These are phyloP conservation scores for Hypoxylon sp. DNA, from an alignment of 2,329 filamentous ascomycete genomes.

Conservation along the genomic window DNA sequence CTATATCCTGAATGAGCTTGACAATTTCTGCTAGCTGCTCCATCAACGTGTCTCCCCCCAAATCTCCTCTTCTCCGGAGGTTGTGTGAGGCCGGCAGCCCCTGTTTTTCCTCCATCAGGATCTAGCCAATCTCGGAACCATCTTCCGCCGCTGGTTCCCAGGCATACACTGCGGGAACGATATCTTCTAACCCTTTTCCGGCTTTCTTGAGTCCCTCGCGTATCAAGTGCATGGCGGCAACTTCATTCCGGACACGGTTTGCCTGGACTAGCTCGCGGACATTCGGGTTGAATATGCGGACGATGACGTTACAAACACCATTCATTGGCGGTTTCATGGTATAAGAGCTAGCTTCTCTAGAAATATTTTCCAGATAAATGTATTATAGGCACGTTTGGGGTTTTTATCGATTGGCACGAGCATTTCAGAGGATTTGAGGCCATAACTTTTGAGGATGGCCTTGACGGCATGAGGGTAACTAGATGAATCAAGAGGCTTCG, in stretches of 20 bases:
- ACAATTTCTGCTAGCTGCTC: neutral
- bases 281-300: neutral
- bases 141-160: neutral
- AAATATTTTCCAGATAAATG: neutral
- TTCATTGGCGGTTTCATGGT: neutral
- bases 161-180: neutral
- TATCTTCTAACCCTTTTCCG: neutral
- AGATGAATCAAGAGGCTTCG: neutral
- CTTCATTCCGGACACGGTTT: neutral
- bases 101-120: neutral
- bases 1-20: neutral
- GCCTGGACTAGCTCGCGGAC: neutral
- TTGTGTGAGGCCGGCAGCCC: neutral
- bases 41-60: neutral
- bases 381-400: neutral
- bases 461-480: neutral
- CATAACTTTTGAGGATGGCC: neutral
- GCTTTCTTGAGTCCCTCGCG: neutral
- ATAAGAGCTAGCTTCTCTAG: neutral
- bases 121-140: neutral
- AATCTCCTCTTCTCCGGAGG: neutral
- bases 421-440: neutral
- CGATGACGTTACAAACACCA: neutral
- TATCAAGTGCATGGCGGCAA: neutral
- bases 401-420: neutral